Evolutionary conservation across 345 rosid genomes (phyloP).

Genomic region (Turnera subulata): DNA sequence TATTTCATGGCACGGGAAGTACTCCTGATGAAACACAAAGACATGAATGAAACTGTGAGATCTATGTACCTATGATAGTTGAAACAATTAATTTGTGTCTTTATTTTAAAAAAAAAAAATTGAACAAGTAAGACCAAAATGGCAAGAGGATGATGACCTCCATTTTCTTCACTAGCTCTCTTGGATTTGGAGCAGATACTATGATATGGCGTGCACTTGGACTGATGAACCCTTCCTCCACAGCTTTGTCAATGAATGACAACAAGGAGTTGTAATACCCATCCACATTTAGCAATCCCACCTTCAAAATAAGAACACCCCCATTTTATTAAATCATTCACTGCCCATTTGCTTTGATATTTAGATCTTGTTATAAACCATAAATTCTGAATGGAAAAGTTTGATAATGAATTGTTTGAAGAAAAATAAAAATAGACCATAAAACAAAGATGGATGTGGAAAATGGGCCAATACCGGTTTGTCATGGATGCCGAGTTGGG

Average conservation of each 20-base stretch:
- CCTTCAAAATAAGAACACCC: constrained; percentile 13
- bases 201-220: constrained; percentile 30
- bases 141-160: constrained; percentile 23
- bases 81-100: not conserved
- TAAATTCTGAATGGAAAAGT: no score
- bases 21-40: constrained; percentile 40
- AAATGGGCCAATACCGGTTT: constrained; percentile 21
- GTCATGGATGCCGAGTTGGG: constrained; percentile 34
- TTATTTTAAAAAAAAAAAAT: not conserved
- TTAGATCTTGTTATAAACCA: no score
- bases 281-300: constrained; percentile 32
- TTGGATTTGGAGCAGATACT: constrained; percentile 25
- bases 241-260: constrained; percentile 31
- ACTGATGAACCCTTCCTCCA: constrained; percentile 30
- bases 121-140: no score
- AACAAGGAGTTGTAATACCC: constrained; percentile 28
- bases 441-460: not conserved
- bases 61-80: no score
- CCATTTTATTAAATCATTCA: not conserved
- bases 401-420: no score
- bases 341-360: not conserved
- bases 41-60: not conserved
- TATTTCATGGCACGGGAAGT: constrained; percentile 64
- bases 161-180: constrained; percentile 31
- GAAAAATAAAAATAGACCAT: not conserved